Evolutionary conservation across 768 basidiomycete genomes (phyloP), one percentile per base, ranked within the genome.

Genomic region (Boletus reticuloceps): DNA sequence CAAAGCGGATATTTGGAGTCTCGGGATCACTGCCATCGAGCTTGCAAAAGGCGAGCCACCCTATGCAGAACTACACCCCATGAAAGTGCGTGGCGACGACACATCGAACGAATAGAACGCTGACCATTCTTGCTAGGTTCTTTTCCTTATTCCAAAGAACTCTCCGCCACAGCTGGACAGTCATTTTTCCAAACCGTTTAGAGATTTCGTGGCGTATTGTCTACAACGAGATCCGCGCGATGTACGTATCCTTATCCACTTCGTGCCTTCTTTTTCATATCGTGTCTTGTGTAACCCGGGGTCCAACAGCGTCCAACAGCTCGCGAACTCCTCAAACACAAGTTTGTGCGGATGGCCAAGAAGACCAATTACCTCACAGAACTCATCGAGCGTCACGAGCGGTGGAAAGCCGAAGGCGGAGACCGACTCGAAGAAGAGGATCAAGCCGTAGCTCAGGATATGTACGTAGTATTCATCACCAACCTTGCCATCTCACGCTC

Each of bases 131-230:
- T 13, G 14, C 16, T 25, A 96, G 94, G 94, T 98, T 34, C 79
- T 99, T 13, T 99, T 99, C 79, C 79, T 99, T 51, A 99, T 99
- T 53, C 97, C 97, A 16, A 98, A 98, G 78, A 98, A 98, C 63
- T 85, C 91, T 3, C 97, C 97, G 1, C 97, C 97, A 12, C 82
- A 81, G 20, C 77, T 99, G 41, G 97, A 98, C 58, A 88, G 85
- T 34, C 85, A 85, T 60, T 99, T 98, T 74, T 93, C 93, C 3
- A 93, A 91, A 65, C 80, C 89, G 6, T 99, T 99, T 77, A 81
- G 86, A 62, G 97, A 98, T 54, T 99, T 99, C 69, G 92, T 99
- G 14, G 78, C 90, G 0, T 86, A 86, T 55, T 99, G 97, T 72
- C 75, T 99, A 38, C 94, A 96, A 63, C 82, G 97, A 43, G 97